These are phyloP conservation scores for Aspergillus ellipticus DNA, from an alignment of 495 filamentous ascomycete genomes.

Conservation along the genomic window DNA sequence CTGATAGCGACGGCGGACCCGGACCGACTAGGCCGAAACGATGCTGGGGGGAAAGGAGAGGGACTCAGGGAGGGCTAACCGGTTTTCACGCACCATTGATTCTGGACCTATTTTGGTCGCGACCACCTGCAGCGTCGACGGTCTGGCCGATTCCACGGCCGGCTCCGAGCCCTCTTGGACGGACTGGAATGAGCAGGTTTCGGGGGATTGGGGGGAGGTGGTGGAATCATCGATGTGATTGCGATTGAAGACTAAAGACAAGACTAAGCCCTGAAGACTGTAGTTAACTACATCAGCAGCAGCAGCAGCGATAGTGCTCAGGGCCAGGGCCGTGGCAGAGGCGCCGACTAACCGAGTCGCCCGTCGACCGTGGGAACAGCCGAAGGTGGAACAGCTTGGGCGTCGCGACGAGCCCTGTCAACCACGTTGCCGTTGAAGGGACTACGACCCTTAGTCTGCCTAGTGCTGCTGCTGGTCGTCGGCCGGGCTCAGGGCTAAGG, in stretches of 20 bases:
- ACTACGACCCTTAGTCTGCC: neutral
- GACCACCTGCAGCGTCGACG: neutral
- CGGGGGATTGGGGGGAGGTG: neutral
- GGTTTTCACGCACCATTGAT: neutral
- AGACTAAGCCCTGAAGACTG: too few relatives aligned
- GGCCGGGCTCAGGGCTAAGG: neutral
- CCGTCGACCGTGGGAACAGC: slow-evolving; percentile 8
- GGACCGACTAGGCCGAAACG: neutral
- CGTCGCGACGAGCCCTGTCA: slow-evolving; percentile 25
- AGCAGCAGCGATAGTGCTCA: too few relatives aligned
- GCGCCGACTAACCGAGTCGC: neutral
- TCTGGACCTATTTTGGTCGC: neutral
- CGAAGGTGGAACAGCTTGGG: slow-evolving; percentile 13
- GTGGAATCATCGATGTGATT: too few relatives aligned
- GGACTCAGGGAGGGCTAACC: too few relatives aligned
- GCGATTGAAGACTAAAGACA: too few relatives aligned
- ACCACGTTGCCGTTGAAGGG: slow-evolving; percentile 29
- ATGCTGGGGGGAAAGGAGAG: neutral
- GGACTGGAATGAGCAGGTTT: neutral
- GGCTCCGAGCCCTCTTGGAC: neutral
- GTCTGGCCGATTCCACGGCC: neutral
- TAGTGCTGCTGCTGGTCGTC: neutral
- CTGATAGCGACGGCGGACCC: neutral
- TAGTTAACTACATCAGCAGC: too few relatives aligned
- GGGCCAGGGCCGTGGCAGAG: too few relatives aligned